Base-by-base conservation (phyloP, 192 early-diverging fungal genomes). In the Cetraspora pellucida region DNA sequence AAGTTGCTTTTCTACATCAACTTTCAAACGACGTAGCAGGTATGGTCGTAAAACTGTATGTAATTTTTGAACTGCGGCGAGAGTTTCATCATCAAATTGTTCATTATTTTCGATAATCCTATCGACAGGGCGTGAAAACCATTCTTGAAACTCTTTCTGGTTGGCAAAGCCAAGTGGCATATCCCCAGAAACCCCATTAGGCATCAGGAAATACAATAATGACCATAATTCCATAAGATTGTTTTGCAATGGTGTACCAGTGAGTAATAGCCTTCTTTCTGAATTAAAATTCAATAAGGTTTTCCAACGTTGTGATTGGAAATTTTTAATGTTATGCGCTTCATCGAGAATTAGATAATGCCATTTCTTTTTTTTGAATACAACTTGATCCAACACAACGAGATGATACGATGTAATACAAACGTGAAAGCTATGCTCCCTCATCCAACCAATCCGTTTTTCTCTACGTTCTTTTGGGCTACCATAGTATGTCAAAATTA, bases 201-300 rank as follows among this genome's bases (percentile, higher is more conserved):
- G 95, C 87, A 94, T 90, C 77, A 96, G 80, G 80, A 95, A 96
- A 81, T 96, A 93, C 3, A 96, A 77, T 23, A 96, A 77, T 0
- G 90, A 90, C 95, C 95, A 96, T 4, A 96, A 81, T 77, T 96
- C 95, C 81, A 94, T 93, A 63, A 96, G 71, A 28, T 90, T 91
- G 77, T 95, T 95, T 79, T 96, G 95, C 19, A 96, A 80, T 9
- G 95, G 95, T 28, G 95, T 96, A 55, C 95, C 95, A 17, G 95
- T 96, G 71, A 96, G 75, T 27, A 96, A 78, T 31, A 95, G 74
- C 37, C 93, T 81, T 52, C 92, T 84, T 19, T 84, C 81, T 10
- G 90, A 82, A 46, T 88, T 88, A 79, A 93, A 92, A 46, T 85
- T 85, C 31, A 93, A 85, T n/a, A 96, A 79, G 3, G 91, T 92